Base-by-base conservation (phyloP, 345 rosid species). In the Capsella bursapastoris region DNA sequence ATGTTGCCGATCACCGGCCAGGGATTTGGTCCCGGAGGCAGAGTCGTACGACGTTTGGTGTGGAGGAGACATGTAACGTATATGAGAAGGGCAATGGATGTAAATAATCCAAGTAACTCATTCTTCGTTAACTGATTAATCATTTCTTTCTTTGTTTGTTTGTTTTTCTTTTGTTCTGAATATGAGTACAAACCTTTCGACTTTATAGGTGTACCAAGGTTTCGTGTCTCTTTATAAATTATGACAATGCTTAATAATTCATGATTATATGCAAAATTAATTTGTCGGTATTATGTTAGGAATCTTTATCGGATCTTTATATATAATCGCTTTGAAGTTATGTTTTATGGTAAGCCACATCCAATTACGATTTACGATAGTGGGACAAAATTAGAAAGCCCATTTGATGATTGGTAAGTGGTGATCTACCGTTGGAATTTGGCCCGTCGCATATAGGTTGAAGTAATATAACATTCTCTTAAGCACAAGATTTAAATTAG, bases 1-100 rank as follows among this genome's bases (percentile, higher is more conserved):
- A 90, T 78, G 78, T 87, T 90, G 1, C 93, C 96, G 1, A 90
- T 87, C 43, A 90, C 70, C 1, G 92, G 95, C 87, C 83, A 86
- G 47, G 85, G 47, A 12, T 16, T 69, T 13, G 95, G 98, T 32
- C 96, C 98, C 8, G 93, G 95, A 28, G 98, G 96, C 1, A 87
- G 82, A 11, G 63, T 81, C 8, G 72, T 79, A 38, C 69, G 85
- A 74, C 82, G 77, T 49, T 79, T 77, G 1, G 79, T 77, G 76
- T 50, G 32, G 66, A 73, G 44, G 31, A 80, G 87, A 85, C 79
- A 83, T 45, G 64, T 52, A 59, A 81, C 68, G 82, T 84, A 85
- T 41, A 79, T 11, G 58, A 88, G 49, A 12, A 87, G n/a, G 14
- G 80, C 74, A 18, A 70, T 13, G 11, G 72, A 64, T 38, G 76